phyloP scores from a whole-genome alignment of 148 eudicot species.

The Fagopyrum tataricum region DNA sequence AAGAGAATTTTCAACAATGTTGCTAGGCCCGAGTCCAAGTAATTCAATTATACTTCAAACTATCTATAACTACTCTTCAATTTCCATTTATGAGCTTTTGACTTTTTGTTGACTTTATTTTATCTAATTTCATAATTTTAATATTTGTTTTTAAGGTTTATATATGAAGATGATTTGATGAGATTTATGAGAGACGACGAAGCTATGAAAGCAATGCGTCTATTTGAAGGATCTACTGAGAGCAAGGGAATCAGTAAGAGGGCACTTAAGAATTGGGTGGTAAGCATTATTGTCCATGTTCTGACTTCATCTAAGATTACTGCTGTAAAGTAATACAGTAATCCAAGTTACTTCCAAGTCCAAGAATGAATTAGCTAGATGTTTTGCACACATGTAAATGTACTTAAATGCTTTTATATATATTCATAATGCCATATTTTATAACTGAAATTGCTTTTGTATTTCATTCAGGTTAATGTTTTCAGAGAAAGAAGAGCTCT shows the following conservation, averaged over 20 bases:
- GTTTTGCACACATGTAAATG: background rate
- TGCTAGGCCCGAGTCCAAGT: conserved; percentile 63
- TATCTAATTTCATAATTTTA: background rate
- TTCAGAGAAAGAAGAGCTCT: conserved; percentile 40
- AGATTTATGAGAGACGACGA: conserved; percentile 84
- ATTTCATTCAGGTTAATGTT: conserved; percentile 25
- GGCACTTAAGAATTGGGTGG: conserved; percentile 91
- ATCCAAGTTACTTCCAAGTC: background rate
- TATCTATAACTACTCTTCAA: background rate
- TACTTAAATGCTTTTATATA: background rate
- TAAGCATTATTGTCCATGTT: conserved; percentile 16
- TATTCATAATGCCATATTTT: background rate
- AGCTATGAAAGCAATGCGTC: conserved; percentile 43
- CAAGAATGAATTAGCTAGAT: background rate
- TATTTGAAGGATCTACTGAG: conserved; percentile 62
- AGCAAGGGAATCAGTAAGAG: conserved; percentile 72
- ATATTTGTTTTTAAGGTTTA: background rate
- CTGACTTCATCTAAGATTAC: background rate
- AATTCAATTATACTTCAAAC: conserved; percentile 7
- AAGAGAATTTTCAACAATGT: conserved; percentile 58
- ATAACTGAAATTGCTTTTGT: background rate
- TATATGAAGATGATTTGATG: conserved; percentile 51
- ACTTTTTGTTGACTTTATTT: background rate
- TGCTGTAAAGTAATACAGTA: background rate
- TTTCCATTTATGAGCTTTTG: background rate